Evolutionary conservation across 1,284 basidiomycete species (phyloP).

Genomic region (Tilletiopsis washingtonensis): DNA sequence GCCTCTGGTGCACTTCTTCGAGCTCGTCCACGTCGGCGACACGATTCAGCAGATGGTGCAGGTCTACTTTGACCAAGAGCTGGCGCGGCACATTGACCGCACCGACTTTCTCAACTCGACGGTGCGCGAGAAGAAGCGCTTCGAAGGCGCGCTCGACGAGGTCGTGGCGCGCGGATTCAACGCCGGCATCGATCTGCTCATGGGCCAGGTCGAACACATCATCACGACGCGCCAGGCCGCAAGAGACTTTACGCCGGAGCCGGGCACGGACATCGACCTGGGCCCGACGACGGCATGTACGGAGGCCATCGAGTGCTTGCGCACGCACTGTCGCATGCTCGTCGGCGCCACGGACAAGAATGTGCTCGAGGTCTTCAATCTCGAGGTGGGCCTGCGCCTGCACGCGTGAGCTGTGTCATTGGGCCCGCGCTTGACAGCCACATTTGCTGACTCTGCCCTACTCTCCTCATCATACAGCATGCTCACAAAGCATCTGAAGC

Average conservation of each 20-base stretch:
- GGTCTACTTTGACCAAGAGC: conserved; percentile 93
- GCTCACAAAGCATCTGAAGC: conserved; percentile 89
- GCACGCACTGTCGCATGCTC: conserved; percentile 79
- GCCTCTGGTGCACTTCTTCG: conserved; percentile 90
- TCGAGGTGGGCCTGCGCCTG: conserved; percentile 86
- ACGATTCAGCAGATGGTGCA: conserved; percentile 96
- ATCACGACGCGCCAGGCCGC: conserved; percentile 73
- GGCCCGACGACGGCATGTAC: conserved; percentile 71
- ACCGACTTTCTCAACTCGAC: conserved; percentile 89
- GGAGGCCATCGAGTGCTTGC: conserved; percentile 75
- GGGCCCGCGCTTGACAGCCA: no score
- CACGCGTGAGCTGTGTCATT: conserved; percentile 67
- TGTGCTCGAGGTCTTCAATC: conserved; percentile 92
- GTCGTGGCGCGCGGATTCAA: conserved; percentile 86
- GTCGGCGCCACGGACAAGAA: conserved; percentile 90
- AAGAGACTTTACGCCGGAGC: conserved; percentile 77
- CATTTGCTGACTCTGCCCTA: no score
- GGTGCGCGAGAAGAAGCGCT: conserved; percentile 90
- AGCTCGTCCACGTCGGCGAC: conserved; percentile 91
- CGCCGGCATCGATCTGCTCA: conserved; percentile 86
- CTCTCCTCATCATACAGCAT: conserved; percentile 61
- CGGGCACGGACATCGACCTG: conserved; percentile 24
- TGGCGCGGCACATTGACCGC: conserved; percentile 51
- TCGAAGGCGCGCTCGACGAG: conserved; percentile 84
- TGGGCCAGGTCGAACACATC: conserved; percentile 95